Evolutionary conservation across 2,329 filamentous ascomycete species (phyloP), one percentile per base, ranked within the genome.

Genomic region (Cladosporium sp.): DNA sequence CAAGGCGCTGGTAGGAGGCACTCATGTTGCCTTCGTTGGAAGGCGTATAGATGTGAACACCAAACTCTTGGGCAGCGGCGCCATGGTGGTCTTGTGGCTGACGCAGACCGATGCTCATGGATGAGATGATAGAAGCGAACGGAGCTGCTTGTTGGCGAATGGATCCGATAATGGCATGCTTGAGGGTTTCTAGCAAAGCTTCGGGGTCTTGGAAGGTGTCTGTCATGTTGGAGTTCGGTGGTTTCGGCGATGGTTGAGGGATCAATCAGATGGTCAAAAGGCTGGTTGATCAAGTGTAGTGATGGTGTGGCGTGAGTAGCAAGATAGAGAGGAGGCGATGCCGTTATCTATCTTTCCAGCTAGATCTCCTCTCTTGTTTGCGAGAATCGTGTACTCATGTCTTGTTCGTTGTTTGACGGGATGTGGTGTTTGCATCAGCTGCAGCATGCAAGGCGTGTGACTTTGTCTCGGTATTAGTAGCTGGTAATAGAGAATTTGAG

Each of bases 101-200:
- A 7, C 40, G n/a, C 1, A 46, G 40, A 21, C 8, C 40, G 12
- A 46, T 46, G 40, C n/a, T 46, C 8, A 46, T 12, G 8, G 40
- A 21, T 12, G n/a, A 0, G 40, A 46, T 21, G 8, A 3, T 3
- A 21, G 40, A n/a, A 5, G 40, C n/a, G 8, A 21, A 46, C 3
- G n/a, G 8, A 4, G 0, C 0, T 2, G 40, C 3, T 8, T 4
- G 12, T 6, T 10, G 1, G 18, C 40, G n/a, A n/a, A 3, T n/a
- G 40, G 40, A 11, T 46, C n/a, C 21, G 10, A 4, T 11, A n/a
- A 46, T 46, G 40, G 21, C n/a, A 3, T 5, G 2, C 3, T 46
- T 2, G n/a, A 46, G n/a, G 21, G 18, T 7, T 46, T n/a, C 8
- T 8, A 21, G 40, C 5, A 46, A 1, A n/a, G n/a, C 40, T n/a